Evolutionary conservation across 495 filamentous ascomycete genomes (phyloP), one percentile per base, ranked within the genome.

Genomic region (Tricharina praecox): DNA sequence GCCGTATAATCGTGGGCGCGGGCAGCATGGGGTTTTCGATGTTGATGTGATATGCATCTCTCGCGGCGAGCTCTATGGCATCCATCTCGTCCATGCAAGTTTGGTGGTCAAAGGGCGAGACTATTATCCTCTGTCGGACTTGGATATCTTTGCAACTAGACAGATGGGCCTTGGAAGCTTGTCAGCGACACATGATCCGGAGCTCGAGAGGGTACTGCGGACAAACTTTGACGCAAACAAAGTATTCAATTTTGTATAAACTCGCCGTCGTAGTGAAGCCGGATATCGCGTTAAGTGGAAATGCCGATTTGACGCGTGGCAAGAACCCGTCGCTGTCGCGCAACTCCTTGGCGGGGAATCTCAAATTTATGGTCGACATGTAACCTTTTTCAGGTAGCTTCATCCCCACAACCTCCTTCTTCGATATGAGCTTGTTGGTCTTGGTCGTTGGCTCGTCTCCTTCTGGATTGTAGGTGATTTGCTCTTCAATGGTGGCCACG

Each of bases 81-180:
- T 93, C 85, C 82, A 97, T 93, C 66, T 97, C 92, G 54, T 93
- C 86, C 59, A 92, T 93, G 67, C 90, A 96, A 10, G 80, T 84
- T 48, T 87, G 82, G 54, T 95, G 84, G 60, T 97, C 90, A 32
- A 93, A 76, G 0, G 92, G 90, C 54, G 88, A 95, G 40, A 97
- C 88, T 36, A 96, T 82, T 47, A 97, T 96, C 44, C 82, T 85
- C 63, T 95, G 85, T 36, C 88, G 79, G 32, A 96, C 75, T 4
- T 77, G 67, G 35, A 97, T 94, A 54, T 97, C 92, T 67, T 78
- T 75, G 15, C 88, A 86, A 10, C 77, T 79, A n/a, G 82, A 83
- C 67, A 97, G 70, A 63, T 87, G 80, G 20, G 85, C 92, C 90
- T 97, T 49, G 8, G 34, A 38, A 0, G 24, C 9, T 15, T 15